Base-by-base conservation (phyloP, 306 rosid genomes). In the Lotus japonicus region DNA sequence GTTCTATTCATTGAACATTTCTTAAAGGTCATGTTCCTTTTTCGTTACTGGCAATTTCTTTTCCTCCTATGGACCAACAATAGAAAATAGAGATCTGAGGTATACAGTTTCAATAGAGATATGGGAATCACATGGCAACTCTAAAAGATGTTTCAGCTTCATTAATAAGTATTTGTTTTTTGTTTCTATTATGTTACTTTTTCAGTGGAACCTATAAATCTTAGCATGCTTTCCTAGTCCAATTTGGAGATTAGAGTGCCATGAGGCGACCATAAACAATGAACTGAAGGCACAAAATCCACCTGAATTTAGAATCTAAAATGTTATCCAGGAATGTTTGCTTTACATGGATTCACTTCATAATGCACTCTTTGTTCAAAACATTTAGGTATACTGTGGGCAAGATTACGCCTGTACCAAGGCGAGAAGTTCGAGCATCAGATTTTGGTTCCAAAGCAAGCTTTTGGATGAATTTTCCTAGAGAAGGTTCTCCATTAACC, bases 391-490 rank as follows among this genome's bases (percentile, higher is more conserved):
- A 91, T 81, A 88, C 97, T 63, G 97, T 88, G 55, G 97, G 97
- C 33, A 91, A 91, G 84, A 91, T 91, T 73, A 91, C 97, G 9
- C 96, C 97, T 26, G 76, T 91, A 78, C 96, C 81, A 58, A 88
- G 89, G 59, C 85, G 97, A 74, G 94, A 83, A 85, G 96, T 88
- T 68, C 80, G 97, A 46, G 58, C 75, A 62, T 85, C 97, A 17
- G 97, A 91, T 74, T 91, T 91, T 64, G 94, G 97, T 52, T 80
- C 91, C 58, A 84, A 87, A 58, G 97, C 97, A 59, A 91, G 97
- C 83, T 91, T 91, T 80, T 91, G 97, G 97, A 91, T 86, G 97
- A 84, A 77, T 77, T 91, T 91, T 79, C 97, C 97, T 11, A 86
- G 58, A 83, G 87, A 83, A 78, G 97, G 97, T 69, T 88, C 97